Conservation (phyloP, 2,329 filamentous ascomycete genomes). For the Colletotrichum coccodes region DNA sequence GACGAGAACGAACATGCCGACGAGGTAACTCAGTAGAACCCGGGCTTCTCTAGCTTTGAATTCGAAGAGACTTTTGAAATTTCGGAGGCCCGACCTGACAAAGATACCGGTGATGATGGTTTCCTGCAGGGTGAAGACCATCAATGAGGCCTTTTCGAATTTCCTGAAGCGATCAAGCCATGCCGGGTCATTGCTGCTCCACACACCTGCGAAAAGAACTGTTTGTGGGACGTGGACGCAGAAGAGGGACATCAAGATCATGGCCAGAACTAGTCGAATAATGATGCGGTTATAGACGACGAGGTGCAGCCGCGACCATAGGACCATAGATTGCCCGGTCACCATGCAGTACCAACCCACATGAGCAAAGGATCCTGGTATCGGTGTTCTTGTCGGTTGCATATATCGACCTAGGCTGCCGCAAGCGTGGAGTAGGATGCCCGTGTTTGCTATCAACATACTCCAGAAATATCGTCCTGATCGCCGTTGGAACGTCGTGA, state of each 20-base stretch:
- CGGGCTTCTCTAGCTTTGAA: slow-evolving; percentile 20
- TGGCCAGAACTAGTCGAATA: slow-evolving; percentile 48
- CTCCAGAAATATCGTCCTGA: slow-evolving; percentile 43
- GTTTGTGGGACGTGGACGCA: slow-evolving; percentile 60
- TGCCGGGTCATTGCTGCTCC: slow-evolving; percentile 46
- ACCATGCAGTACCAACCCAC: slow-evolving; percentile 64
- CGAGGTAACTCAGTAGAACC: slow-evolving; percentile 48
- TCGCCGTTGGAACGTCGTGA: slow-evolving; percentile 37
- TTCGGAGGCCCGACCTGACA: slow-evolving; percentile 49
- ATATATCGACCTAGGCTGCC: slow-evolving; percentile 50
- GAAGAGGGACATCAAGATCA: slow-evolving; percentile 63
- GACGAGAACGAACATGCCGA: slow-evolving; percentile 51
- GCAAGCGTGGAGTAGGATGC: slow-evolving; percentile 65
- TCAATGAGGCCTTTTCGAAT: slow-evolving; percentile 66
- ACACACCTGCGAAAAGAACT: slow-evolving; percentile 59
- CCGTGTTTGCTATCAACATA: slow-evolving; percentile 38
- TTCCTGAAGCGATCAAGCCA: slow-evolving; percentile 48
- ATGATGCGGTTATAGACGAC: slow-evolving; percentile 48
- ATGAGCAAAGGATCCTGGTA: slow-evolving; percentile 46
- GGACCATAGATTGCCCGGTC: slow-evolving; percentile 49
- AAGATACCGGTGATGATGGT: slow-evolving; percentile 56
- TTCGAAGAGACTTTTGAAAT: slow-evolving; percentile 24
- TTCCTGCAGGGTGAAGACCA: slow-evolving; percentile 65
- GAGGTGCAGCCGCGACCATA: slow-evolving; percentile 63
- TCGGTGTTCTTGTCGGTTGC: slow-evolving; percentile 48